A percentile compares a stretch with the other conserved stretches of the same genome.
phyloP scores from a whole-genome alignment of 805 yeast genomes.

The Saturnispora bothae region DNA sequence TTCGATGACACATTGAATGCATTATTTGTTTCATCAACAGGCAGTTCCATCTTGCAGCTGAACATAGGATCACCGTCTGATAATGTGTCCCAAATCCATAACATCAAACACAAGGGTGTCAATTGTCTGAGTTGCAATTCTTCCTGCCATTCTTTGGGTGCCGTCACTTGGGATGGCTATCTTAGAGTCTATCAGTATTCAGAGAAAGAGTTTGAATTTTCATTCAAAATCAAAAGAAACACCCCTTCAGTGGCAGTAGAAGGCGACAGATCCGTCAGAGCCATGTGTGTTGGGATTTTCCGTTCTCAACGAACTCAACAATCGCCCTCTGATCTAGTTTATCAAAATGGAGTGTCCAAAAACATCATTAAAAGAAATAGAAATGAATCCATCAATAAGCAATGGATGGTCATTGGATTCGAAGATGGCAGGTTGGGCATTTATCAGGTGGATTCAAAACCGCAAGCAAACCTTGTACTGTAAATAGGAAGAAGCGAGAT shows the following conservation, averaged over 20 bases:
- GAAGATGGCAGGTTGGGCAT: constrained; percentile 26
- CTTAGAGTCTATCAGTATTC: constrained; percentile 27
- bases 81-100: constrained; percentile 6
- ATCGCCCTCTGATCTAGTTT: constrained; percentile 7
- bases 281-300: not conserved
- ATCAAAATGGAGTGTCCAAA: constrained; percentile 25
- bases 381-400: constrained; percentile 16
- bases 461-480: too few species aligned
- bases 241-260: constrained; percentile 19
- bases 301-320: constrained; percentile 17
- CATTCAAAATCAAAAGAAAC: constrained; percentile 19
- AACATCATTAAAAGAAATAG: constrained; percentile 24
- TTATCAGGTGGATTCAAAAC: constrained; percentile 11
- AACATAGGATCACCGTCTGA: not conserved
- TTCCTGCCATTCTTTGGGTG: constrained; percentile 22
- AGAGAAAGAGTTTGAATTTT: constrained; percentile 15
- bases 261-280: constrained; percentile 3
- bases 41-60: constrained; percentile 23
- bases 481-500: too few species aligned
- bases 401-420: constrained; percentile 25
- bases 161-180: constrained; percentile 45
- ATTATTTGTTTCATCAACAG: constrained; percentile 38
- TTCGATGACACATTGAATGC: constrained; percentile 19
- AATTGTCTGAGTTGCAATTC: constrained; percentile 18
- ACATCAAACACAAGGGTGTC: constrained; percentile 31